Evolutionary conservation across 257 asterid species (phyloP).

Genomic region (Mentha longifolia): DNA sequence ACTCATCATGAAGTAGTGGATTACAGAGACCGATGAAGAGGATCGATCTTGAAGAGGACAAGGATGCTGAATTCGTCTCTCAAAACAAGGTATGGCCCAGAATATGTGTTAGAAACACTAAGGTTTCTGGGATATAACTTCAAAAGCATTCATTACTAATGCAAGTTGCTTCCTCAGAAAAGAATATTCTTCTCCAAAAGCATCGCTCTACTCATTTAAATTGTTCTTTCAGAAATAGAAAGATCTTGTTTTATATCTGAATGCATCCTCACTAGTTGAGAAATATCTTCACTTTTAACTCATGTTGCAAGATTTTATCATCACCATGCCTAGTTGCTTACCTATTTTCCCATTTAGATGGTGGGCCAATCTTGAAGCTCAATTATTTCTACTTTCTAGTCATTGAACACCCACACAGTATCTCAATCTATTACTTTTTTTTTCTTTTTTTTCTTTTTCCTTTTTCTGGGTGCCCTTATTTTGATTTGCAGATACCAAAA

Average conservation of each 20-base stretch:
- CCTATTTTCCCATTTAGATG: constrained; percentile 9
- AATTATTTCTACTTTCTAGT: constrained; percentile 49
- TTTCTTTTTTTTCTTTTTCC: no score
- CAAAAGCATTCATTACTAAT: constrained; percentile 1
- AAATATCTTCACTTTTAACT: background rate
- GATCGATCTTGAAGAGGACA: background rate
- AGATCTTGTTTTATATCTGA: background rate
- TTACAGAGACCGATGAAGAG: background rate
- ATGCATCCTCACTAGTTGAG: background rate
- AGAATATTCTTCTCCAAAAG: constrained; percentile 27
- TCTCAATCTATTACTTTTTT: constrained; percentile 32
- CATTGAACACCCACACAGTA: constrained; percentile 48
- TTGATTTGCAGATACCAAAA: background rate
- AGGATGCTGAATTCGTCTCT: background rate
- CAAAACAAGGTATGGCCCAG: constrained; percentile 6
- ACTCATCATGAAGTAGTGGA: background rate
- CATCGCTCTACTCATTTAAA: background rate
- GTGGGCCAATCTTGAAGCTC: constrained; percentile 34
- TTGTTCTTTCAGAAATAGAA: constrained; percentile 6
- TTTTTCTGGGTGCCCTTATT: background rate
- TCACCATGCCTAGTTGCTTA: constrained; percentile 6
- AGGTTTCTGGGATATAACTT: background rate
- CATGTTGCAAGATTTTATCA: background rate
- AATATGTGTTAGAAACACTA: background rate
- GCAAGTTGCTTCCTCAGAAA: constrained; percentile 22